Evolutionary conservation across 2,329 filamentous ascomycete genomes (phyloP).

Genomic region (Dactylonectria estremocensis): DNA sequence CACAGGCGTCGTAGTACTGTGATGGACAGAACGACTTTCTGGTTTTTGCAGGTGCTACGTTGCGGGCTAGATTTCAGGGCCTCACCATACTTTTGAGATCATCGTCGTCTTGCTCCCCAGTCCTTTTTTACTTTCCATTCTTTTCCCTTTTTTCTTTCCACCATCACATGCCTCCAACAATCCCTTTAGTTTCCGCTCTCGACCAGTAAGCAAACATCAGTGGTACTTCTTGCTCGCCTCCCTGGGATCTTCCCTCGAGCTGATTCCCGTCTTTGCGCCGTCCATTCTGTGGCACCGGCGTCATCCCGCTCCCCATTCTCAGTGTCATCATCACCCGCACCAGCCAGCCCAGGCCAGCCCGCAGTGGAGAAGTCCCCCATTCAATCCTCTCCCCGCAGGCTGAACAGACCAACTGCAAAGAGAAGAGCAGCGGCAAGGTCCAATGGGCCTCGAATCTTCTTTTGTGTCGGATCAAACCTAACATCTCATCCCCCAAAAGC

Average conservation of each 20-base stretch:
- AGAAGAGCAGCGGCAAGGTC: neutral
- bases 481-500: neutral
- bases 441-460: neutral
- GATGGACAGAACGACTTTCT: neutral
- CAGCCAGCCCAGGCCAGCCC: conserved; percentile 1
- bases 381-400: neutral
- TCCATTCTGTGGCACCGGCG: conserved; percentile 8
- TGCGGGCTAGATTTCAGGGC: neutral
- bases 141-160: neutral
- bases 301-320: conserved; percentile 23
- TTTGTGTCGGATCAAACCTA: conserved; percentile 8
- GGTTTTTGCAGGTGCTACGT: neutral
- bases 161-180: neutral
- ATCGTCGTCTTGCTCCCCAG: too few species aligned
- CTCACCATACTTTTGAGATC: neutral
- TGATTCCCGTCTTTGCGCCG: conserved; percentile 6
- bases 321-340: conserved; percentile 10
- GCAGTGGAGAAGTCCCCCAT: conserved; percentile 3
- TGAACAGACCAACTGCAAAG: neutral
- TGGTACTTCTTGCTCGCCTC: neutral
- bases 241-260: conserved; percentile 6
- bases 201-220: conserved; percentile 10
- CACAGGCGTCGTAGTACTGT: neutral
- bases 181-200: neutral
- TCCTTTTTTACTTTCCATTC: neutral